Evolutionary conservation across 345 rosid genomes (phyloP), one percentile per base, ranked within the genome.

Genomic region (Atalantia buxifolia): DNA sequence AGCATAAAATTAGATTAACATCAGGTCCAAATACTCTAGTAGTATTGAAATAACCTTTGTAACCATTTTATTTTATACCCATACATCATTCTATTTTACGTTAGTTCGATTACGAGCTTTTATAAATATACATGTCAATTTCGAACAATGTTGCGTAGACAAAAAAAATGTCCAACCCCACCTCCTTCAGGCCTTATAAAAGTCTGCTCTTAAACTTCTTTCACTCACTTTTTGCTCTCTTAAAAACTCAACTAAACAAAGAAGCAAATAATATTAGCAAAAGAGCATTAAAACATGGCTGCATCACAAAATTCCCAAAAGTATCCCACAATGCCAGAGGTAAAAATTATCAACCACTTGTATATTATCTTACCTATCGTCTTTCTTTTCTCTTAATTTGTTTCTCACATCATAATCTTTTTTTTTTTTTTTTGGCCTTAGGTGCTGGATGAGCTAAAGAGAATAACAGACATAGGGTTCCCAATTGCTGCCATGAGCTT

Each of bases 381-480:
- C 66, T 45, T 16, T 16, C 42, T 21, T 62, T 59, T 72, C 16
- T 38, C 14, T 65, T 63, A 2, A 56, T 45, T 70, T 35, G 18
- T 24, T 53, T 62, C 8, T 77, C 31, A 50, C 2, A 19, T 48
- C 56, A 14, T 63, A 13, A 5, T 18, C 0, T 38, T 38, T 38
- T 36, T 22, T 7, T 18, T 0, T 2, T 2, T 40, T 9, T 40
- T 45, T 45, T 12, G 50, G 50, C n/a, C 5, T 2, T 82, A 93
- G 98, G 95, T 88, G 71, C 74, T 85, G 71, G 93, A 92, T 70
- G 98, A 95, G 89, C 79, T 95, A 62, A 93, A 87, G 85, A 87
- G 74, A 77, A 83, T 87, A 73, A 75, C 87, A 64, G 85, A 86
- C 82, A 93, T 93, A 82, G 90, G 93, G 73, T 86, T 91, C 62